These are phyloP conservation scores for Pyrenophora seminiperda DNA, from an alignment of 2,329 filamentous ascomycete species.

Conservation along the genomic window DNA sequence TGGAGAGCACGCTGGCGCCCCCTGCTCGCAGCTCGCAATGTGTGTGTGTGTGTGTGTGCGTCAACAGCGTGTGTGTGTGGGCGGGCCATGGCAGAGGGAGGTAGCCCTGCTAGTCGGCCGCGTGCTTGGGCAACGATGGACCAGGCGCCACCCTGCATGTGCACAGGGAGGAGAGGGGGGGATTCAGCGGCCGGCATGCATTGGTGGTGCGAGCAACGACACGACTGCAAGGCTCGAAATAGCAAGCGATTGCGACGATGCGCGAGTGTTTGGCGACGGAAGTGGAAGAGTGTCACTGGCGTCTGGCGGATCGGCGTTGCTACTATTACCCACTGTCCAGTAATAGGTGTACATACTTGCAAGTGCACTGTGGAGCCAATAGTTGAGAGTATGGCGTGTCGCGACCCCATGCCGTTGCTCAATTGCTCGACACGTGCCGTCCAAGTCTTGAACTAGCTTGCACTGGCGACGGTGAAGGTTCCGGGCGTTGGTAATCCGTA, in stretches of 20 bases:
- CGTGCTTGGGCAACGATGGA: slow-evolving; percentile 1
- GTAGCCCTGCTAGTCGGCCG: slow-evolving; percentile 23
- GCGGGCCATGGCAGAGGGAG: slow-evolving; percentile 30
- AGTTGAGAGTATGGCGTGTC: too few relatives aligned
- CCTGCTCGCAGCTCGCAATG: slow-evolving; percentile 22
- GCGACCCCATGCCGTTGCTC: neutral
- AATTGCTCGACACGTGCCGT: too few relatives aligned
- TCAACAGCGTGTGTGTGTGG: slow-evolving; percentile 11
- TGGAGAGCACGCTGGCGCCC: slow-evolving; percentile 17
- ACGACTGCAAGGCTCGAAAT: slow-evolving; percentile 33
- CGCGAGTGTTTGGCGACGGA: slow-evolving; percentile 35
- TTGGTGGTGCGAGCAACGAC: slow-evolving; percentile 31
- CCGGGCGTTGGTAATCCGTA: neutral
- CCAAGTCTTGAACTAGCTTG: too few relatives aligned
- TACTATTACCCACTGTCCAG: too few relatives aligned
- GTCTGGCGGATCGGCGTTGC: slow-evolving; percentile 29
- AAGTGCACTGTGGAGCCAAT: slow-evolving; percentile 6
- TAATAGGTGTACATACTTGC: slow-evolving; percentile 24
- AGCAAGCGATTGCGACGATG: slow-evolving; percentile 31
- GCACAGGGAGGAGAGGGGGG: slow-evolving; percentile 3
- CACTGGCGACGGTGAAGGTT: slow-evolving; percentile 2
- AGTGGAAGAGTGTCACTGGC: too few relatives aligned
- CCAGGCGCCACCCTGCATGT: slow-evolving; percentile 28
- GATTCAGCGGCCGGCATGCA: slow-evolving; percentile 17
- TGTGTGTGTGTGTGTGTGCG: too few relatives aligned